Evolutionary conservation across 805 yeast species (phyloP).

Genomic region (Metschnikowia lochheadii): DNA sequence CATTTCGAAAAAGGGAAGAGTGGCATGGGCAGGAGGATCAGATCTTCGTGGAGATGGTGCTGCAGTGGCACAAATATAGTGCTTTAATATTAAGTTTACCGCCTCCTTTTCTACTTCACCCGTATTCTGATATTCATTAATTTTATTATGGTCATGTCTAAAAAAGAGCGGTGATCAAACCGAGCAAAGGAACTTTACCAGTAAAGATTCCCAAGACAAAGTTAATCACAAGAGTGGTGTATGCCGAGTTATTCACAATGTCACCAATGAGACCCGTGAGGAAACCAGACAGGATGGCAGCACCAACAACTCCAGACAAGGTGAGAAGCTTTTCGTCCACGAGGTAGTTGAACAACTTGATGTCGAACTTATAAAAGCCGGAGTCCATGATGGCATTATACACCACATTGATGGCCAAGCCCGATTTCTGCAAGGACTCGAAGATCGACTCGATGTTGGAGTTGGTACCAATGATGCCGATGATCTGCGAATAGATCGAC

Average conservation of each 20-base stretch:
- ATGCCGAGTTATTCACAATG: constrained; percentile 11
- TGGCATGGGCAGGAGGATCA: constrained; percentile 65
- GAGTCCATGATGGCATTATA: constrained; percentile 16
- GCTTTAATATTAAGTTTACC: neutral
- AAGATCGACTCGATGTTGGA: constrained; percentile 18
- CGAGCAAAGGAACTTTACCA: constrained; percentile 12
- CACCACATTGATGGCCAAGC: constrained; percentile 20
- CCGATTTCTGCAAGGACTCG: constrained; percentile 22
- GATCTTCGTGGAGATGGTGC: constrained; percentile 87
- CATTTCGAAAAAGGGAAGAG: constrained; percentile 35
- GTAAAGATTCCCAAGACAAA: constrained; percentile 13
- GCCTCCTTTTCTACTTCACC: too few species aligned
- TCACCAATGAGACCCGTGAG: constrained; percentile 9
- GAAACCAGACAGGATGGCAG: constrained; percentile 15
- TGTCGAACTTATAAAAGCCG: constrained; percentile 17
- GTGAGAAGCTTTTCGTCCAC: constrained; percentile 14
- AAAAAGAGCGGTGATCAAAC: constrained; percentile 8
- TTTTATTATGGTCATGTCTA: neutral
- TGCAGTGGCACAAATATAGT: constrained; percentile 49
- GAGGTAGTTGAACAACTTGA: constrained; percentile 16
- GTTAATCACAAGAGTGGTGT: constrained; percentile 11
- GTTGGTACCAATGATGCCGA: constrained; percentile 18
- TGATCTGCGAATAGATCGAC: constrained; percentile 11
- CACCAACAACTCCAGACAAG: constrained; percentile 8
- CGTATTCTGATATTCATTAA: too few species aligned